These are phyloP conservation scores for Aspergillus jensenii DNA, from an alignment of 2,329 filamentous ascomycete species.

Conservation along the genomic window DNA sequence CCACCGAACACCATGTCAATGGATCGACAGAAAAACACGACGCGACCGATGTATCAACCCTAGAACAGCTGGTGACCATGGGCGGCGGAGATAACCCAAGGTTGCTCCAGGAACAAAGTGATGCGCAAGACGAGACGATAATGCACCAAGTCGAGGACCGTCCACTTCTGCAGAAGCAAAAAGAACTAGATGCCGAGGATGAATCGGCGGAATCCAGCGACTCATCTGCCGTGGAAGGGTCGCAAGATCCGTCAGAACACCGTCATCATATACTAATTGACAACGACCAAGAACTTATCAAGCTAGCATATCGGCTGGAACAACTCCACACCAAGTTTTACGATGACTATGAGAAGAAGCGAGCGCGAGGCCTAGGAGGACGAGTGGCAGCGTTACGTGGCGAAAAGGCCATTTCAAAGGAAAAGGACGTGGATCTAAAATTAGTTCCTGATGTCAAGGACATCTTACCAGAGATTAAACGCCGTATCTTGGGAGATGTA, in stretches of 20 bases:
- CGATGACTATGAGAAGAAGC: slow-evolving; percentile 69
- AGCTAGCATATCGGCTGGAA: slow-evolving; percentile 73
- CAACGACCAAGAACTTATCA: slow-evolving; percentile 77
- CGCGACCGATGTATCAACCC: slow-evolving; percentile 51
- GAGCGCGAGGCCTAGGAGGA: slow-evolving; percentile 44
- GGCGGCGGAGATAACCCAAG: slow-evolving; percentile 67
- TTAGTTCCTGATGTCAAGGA: slow-evolving; percentile 80
- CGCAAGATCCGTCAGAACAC: slow-evolving; percentile 40
- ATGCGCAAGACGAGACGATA: slow-evolving; percentile 83
- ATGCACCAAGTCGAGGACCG: slow-evolving; percentile 87
- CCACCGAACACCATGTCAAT: slow-evolving; percentile 31
- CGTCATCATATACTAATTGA: slow-evolving; percentile 81
- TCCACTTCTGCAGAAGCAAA: slow-evolving; percentile 87
- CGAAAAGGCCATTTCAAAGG: slow-evolving; percentile 44
- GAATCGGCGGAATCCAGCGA: slow-evolving; percentile 60
- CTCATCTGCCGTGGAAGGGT: slow-evolving; percentile 39
- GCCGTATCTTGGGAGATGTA: slow-evolving; percentile 69
- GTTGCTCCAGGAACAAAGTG: slow-evolving; percentile 71
- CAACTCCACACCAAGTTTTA: slow-evolving; percentile 79
- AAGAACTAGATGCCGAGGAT: slow-evolving; percentile 83
- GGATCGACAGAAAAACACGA: slow-evolving; percentile 29
- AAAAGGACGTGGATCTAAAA: slow-evolving; percentile 51
- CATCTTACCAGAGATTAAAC: slow-evolving; percentile 82
- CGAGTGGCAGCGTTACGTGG: slow-evolving; percentile 52
- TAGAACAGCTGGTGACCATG: slow-evolving; percentile 78